Percentiles rank a stretch among this genome's conserved stretches.
Evolutionary conservation across 352 stramenopile genomes (phyloP).

Genomic region (Thalassiosira hispida): DNA sequence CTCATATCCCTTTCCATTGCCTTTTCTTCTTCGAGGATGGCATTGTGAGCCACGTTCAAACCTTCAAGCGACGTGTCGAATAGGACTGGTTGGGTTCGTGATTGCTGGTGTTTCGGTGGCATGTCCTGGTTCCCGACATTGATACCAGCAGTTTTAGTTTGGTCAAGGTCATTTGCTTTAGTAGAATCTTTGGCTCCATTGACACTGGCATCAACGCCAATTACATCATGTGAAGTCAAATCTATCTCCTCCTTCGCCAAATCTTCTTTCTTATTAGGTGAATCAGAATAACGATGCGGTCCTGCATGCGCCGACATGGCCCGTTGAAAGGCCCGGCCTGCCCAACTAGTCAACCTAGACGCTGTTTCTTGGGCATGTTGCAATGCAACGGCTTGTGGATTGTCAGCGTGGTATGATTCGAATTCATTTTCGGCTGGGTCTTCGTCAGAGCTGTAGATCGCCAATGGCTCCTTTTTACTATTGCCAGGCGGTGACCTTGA

Average conservation of each 20-base stretch:
- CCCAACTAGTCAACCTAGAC: conserved; percentile 84
- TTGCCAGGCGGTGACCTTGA: neutral
- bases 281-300: conserved; percentile 34
- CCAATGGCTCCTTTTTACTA: conserved; percentile 2
- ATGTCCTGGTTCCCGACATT: conserved; percentile 6
- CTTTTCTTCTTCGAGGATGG: conserved; percentile 59
- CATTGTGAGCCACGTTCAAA: conserved; percentile 51
- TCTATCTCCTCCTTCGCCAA: conserved; percentile 18
- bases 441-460: conserved; percentile 11
- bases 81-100: conserved; percentile 14
- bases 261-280: neutral
- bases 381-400: conserved; percentile 65
- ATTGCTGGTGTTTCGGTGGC: conserved; percentile 17
- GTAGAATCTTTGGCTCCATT: neutral
- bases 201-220: conserved; percentile 11
- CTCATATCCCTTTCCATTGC: conserved; percentile 89
- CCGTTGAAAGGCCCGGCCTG: conserved; percentile 82
- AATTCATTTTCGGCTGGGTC: conserved; percentile 20
- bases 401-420: conserved; percentile 16
- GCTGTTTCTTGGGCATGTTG: conserved; percentile 83
- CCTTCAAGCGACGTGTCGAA: conserved; percentile 60
- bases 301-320: conserved; percentile 70
- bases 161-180: neutral
- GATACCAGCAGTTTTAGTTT: neutral
- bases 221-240: conserved; percentile 19